Conservation (phyloP, 1,284 basidiomycete species). For the Malassezia furfur region DNA sequence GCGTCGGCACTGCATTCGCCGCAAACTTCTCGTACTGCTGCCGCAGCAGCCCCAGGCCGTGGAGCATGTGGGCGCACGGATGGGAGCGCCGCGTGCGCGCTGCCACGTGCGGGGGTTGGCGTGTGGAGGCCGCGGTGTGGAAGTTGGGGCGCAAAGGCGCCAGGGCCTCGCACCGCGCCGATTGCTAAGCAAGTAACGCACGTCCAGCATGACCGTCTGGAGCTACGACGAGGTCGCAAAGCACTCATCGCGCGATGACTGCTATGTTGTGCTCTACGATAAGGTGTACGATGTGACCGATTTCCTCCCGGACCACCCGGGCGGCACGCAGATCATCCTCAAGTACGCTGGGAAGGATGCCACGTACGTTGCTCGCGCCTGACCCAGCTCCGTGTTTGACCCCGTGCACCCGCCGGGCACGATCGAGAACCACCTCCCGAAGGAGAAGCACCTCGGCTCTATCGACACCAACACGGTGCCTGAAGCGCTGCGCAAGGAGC, state of each 20-base stretch:
- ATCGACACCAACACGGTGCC: conserved; percentile 33
- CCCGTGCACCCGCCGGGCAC: conserved; percentile 46
- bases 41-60: conserved; percentile 43
- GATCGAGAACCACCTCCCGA: conserved; percentile 39
- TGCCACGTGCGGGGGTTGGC: too few relatives aligned
- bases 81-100: neutral
- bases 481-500: conserved; percentile 21
- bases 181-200: neutral
- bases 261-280: conserved; percentile 52
- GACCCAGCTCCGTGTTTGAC: conserved; percentile 34
- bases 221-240: conserved; percentile 24
- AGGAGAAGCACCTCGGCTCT: conserved; percentile 39
- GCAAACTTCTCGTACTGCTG: conserved; percentile 43
- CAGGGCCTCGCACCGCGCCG: neutral
- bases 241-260: conserved; percentile 57
- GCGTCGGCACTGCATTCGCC: conserved; percentile 56
- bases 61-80: conserved; percentile 30
- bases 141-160: too few relatives aligned
- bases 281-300: conserved; percentile 61
- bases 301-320: conserved; percentile 69
- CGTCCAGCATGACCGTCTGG: conserved; percentile 22
- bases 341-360: conserved; percentile 71
- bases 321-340: conserved; percentile 66
- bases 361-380: conserved; percentile 51
- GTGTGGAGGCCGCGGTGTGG: too few relatives aligned